Base-by-base conservation (phyloP, 2,329 filamentous ascomycete species). In the Phoma herbarum region DNA sequence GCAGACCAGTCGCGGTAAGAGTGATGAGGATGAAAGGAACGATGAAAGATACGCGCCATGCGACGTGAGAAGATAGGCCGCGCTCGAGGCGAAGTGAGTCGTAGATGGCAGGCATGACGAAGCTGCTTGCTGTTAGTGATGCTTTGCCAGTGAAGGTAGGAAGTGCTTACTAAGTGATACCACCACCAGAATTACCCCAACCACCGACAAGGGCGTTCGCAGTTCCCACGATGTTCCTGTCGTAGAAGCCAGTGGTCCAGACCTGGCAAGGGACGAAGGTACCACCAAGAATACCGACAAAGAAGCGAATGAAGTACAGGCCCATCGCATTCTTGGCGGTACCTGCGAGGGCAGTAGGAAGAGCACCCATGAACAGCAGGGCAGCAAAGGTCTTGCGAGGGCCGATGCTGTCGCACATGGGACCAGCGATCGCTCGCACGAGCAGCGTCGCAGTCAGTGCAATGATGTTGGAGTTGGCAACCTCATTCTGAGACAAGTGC, bases 171-270 rank as follows among this genome's bases (percentile, higher is more conserved):
- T 96, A 96, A 2, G 93, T 96, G 65, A 96, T 90, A 55, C 93
- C 93, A 63, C 93, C 93, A 58, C 93, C 93, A 25, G 91, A 86
- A 68, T 96, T 97, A 50, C 93, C 93, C 80, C 91, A 89, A 14
- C 93, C 93, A 41, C 88, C 93, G 1, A 92, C 89, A 18, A 97
- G 79, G 2, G 92, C 90, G 73, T 97, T 97, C 61, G 92, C 91
- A 6, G 91, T 93, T 46, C 93, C 93, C 18, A 97, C 90, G 25
- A 97, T 84, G 69, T 93, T 95, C 81, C 93, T 95, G 79, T 97
- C 93, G 75, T 92, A 97, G 82, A 96, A 97, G 0, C 89, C 92
- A 0, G 92, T 97, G 10, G 90, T 91, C 92, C 93, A 97, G 7
- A 96, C 93, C 74, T 96, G 92, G 75, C 92, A 96, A 12, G 91